Conservation (phyloP, 2,329 filamentous ascomycete genomes). For the Myriosclerotinia curreyana region DNA sequence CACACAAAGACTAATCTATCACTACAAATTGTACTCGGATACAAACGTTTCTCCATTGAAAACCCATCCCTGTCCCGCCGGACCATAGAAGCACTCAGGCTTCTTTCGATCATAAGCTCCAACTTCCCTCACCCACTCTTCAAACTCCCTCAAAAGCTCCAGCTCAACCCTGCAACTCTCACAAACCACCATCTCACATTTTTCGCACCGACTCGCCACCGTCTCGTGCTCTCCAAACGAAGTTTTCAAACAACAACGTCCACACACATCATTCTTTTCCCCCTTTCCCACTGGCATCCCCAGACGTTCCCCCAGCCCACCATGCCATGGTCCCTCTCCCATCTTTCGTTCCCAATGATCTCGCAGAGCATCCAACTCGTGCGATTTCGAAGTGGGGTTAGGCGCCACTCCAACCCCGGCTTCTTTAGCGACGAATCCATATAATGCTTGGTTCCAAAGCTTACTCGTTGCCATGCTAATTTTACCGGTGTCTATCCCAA, state of each 20-base stretch:
- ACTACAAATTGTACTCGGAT: background rate
- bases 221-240: background rate
- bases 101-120: background rate
- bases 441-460: slow-evolving; percentile 2
- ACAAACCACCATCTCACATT: slow-evolving; percentile 16
- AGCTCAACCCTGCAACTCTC: background rate
- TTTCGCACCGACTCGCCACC: background rate
- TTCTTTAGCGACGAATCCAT: background rate
- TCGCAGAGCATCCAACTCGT: background rate
- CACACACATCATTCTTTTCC: background rate
- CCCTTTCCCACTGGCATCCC: background rate
- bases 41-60: background rate
- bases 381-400: too few species aligned
- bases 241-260: slow-evolving; percentile 4
- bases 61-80: background rate
- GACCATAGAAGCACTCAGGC: background rate
- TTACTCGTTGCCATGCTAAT: background rate
- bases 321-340: background rate
- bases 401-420: background rate
- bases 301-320: background rate
- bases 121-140: background rate
- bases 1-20: background rate
- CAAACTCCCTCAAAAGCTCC: background rate
- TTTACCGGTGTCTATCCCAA: background rate
- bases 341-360: background rate